A percentile compares a stretch with the other conserved stretches of the same genome.
phyloP scores from a whole-genome alignment of 176 grass and related monocot genomes.

The Aegilops tauschii region DNA sequence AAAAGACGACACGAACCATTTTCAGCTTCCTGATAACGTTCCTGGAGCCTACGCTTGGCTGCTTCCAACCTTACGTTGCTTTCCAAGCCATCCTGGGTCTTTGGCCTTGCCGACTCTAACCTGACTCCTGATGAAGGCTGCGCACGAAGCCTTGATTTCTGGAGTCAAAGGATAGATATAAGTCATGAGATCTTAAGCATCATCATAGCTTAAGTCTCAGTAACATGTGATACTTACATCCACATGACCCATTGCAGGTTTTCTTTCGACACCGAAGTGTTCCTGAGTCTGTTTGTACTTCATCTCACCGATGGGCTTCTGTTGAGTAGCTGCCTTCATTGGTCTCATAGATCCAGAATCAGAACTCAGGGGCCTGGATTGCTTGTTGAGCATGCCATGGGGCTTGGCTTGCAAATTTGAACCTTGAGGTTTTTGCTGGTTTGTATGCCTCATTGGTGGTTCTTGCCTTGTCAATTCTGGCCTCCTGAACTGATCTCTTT shows the following conservation, averaged over 20 bases:
- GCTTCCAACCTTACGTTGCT: conserved; percentile 64
- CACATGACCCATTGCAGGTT: conserved; percentile 16
- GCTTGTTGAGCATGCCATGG: conserved; percentile 30
- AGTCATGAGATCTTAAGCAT: conserved; percentile 17
- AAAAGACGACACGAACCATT: conserved; percentile 50
- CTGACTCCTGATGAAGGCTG: conserved; percentile 44
- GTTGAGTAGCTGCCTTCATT: conserved; percentile 32
- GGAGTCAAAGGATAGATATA: conserved; percentile 29
- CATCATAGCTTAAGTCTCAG: conserved; percentile 4
- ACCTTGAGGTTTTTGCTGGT: conserved; percentile 34
- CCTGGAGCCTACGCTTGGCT: conserved; percentile 84
- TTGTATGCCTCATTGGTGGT: conserved; percentile 44
- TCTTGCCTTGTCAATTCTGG: conserved; percentile 41
- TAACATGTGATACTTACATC: conserved; percentile 71
- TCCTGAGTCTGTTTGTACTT: conserved; percentile 36
- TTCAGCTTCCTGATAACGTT: conserved; percentile 87
- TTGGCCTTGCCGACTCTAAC: conserved; percentile 44
- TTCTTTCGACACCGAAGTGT: conserved; percentile 44
- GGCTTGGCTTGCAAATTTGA: conserved; percentile 33
- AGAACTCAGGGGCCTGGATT: conserved; percentile 33
- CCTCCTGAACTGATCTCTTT: conserved; percentile 40
- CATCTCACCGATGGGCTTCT: conserved; percentile 27
- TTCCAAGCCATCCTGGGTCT: conserved; percentile 46
- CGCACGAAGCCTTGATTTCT: conserved; percentile 52
- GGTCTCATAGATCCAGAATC: conserved; percentile 50